phyloP scores from a whole-genome alignment of 202 grass and related monocot species.

The Saccharum hybrid region DNA sequence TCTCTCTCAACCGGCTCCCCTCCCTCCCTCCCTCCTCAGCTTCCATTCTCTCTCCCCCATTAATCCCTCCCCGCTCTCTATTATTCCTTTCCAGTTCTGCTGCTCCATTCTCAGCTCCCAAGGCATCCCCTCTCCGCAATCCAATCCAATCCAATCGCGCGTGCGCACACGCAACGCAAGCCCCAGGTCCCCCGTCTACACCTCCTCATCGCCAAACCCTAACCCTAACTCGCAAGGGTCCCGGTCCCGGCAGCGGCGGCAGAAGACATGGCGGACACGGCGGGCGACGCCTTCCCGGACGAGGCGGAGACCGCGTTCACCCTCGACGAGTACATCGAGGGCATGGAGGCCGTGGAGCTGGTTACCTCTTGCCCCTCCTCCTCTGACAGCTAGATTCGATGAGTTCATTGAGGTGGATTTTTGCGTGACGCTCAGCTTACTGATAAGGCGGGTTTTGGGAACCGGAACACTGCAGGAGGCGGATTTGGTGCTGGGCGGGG shows the following conservation, averaged over 20 bases:
- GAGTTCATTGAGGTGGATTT: background rate
- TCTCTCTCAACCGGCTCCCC: background rate
- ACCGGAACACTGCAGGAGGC: slow-evolving; percentile 63
- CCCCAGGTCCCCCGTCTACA: background rate
- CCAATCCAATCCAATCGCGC: slow-evolving; percentile 37
- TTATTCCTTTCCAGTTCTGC: background rate
- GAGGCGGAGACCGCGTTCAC: slow-evolving; percentile 66
- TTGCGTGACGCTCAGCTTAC: background rate
- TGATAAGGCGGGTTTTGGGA: background rate
- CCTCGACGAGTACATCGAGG: slow-evolving; percentile 85
- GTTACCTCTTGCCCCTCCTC: slow-evolving; percentile 37
- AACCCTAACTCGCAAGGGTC: slow-evolving; percentile 40
- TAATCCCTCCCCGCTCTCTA: slow-evolving; percentile 20
- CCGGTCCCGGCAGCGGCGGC: background rate
- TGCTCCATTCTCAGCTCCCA: background rate
- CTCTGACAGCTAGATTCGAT: background rate
- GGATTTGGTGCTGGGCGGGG: slow-evolving; percentile 91
- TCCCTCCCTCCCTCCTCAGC: background rate
- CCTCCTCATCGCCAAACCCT: slow-evolving; percentile 34
- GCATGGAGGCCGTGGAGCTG: slow-evolving; percentile 87
- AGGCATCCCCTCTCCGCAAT: background rate
- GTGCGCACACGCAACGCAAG: slow-evolving; percentile 15
- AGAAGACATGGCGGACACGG: slow-evolving; percentile 42
- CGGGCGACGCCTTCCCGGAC: slow-evolving; percentile 59
- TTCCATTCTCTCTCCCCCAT: background rate